These are phyloP conservation scores for Boletus vermiculosoides DNA, from an alignment of 768 basidiomycete genomes.

Conservation along the genomic window DNA sequence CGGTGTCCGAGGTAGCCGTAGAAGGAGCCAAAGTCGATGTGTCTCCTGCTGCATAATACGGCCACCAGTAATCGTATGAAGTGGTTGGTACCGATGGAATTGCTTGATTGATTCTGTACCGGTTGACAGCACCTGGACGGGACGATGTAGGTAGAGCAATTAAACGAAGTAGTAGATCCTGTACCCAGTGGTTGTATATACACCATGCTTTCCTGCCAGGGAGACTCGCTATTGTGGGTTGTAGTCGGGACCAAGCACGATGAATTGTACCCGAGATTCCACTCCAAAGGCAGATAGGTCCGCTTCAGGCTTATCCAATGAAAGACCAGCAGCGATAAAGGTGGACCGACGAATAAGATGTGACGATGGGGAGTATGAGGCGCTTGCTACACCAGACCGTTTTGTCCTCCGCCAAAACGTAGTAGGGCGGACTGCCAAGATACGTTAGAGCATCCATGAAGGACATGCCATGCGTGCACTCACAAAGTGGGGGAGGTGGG, in stretches of 20 bases:
- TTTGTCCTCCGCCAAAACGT: conserved; percentile 78
- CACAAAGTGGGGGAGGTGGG: conserved; percentile 66
- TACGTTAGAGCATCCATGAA: neutral
- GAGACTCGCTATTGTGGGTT: conserved; percentile 18
- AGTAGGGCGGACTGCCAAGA: conserved; percentile 65
- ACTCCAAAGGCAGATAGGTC: conserved; percentile 64
- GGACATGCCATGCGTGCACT: conserved; percentile 30
- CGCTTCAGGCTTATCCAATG: conserved; percentile 56
- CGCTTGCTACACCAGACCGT: conserved; percentile 66
- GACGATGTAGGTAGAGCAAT: conserved; percentile 1
- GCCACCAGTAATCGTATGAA: conserved; percentile 40
- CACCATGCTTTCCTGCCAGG: conserved; percentile 8
- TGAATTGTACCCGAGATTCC: conserved; percentile 51
- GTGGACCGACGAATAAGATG: conserved; percentile 76
- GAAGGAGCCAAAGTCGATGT: conserved; percentile 11
- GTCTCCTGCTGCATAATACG: conserved; percentile 34
- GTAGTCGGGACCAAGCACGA: conserved; percentile 39
- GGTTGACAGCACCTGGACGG: conserved; percentile 6
- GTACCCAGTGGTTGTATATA: conserved; percentile 22
- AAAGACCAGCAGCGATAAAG: conserved; percentile 74
- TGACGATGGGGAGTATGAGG: conserved; percentile 70
- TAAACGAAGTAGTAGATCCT: neutral
- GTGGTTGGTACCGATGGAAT: conserved; percentile 12
- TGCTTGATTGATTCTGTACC: conserved; percentile 18
- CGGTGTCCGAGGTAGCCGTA: neutral